phyloP scores from a whole-genome alignment of 257 asterid genomes.

The Ajuga chamaepitys region DNA sequence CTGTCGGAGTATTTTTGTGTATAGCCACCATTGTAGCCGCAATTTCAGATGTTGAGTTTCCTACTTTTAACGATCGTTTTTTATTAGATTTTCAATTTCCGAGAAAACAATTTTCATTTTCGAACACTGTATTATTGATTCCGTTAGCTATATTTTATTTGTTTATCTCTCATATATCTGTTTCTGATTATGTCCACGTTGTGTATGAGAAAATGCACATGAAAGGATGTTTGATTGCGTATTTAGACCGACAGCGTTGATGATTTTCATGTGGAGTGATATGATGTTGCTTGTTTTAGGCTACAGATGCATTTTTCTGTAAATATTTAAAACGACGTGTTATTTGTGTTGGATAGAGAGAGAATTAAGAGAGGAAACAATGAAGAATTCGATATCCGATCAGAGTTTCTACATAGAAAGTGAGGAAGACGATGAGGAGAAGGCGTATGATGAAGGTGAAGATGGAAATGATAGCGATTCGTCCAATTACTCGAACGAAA shows the following conservation, averaged over 20 bases:
- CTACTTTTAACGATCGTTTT: background rate
- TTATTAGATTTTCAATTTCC: background rate
- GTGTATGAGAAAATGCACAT: background rate
- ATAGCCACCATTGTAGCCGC: constrained; percentile 15
- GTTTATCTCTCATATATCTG: background rate
- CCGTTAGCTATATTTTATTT: background rate
- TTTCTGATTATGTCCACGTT: background rate
- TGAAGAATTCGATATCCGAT: constrained; percentile 77
- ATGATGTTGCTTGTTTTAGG: background rate
- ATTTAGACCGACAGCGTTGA: background rate
- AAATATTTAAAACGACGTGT: too few species aligned
- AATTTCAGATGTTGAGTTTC: background rate
- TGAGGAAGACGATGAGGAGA: constrained; percentile 74
- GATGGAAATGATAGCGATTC: constrained; percentile 59
- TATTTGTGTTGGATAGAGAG: background rate
- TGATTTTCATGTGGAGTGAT: constrained; percentile 5
- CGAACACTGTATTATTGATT: background rate
- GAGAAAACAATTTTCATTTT: background rate
- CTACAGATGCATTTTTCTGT: too few species aligned
- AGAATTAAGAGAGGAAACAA: constrained; percentile 10
- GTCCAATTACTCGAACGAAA: constrained; percentile 37
- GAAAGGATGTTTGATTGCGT: background rate
- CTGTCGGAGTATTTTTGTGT: background rate
- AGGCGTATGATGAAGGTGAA: constrained; percentile 27
- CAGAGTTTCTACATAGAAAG: constrained; percentile 74